A percentile compares a stretch with the other conserved stretches of the same genome.
Conservation (phyloP, 345 rosid species). For the Pseudoturritis turrita region DNA sequence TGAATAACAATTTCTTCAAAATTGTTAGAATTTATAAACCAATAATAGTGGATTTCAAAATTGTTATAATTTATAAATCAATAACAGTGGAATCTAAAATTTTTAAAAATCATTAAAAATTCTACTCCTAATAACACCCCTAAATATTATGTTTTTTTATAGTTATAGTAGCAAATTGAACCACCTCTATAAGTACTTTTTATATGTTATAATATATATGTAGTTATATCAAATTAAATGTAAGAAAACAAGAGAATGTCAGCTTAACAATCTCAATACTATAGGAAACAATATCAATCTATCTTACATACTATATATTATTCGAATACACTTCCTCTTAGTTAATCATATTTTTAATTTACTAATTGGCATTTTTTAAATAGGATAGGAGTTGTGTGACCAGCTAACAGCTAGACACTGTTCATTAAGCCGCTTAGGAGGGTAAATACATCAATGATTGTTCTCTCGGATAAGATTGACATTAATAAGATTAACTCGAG, state of each 20-base stretch:
- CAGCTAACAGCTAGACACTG: slow-evolving; percentile 2
- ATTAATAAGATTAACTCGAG: not conserved
- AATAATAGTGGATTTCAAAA: too few species aligned
- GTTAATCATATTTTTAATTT: not conserved
- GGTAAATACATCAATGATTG: slow-evolving; percentile 10
- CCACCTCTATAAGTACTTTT: not conserved
- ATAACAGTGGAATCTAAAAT: too few species aligned
- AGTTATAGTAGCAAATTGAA: not conserved
- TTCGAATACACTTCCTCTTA: not conserved
- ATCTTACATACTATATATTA: not conserved
- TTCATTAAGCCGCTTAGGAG: slow-evolving; percentile 15
- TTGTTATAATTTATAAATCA: too few species aligned
- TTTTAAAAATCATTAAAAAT: too few species aligned
- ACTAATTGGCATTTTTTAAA: not conserved
- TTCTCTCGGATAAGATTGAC: not conserved
- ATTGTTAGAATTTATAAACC: too few species aligned
- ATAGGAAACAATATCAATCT: not conserved
- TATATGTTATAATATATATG: not conserved
- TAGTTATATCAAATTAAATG: not conserved
- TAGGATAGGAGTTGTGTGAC: not conserved
- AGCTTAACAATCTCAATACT: not conserved
- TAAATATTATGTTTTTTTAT: not conserved
- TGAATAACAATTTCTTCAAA: too few species aligned
- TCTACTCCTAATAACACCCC: too few species aligned
- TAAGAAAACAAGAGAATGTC: not conserved